Base-by-base conservation (phyloP, 2,329 filamentous ascomycete genomes). In the Annulohypoxylon truncatum region DNA sequence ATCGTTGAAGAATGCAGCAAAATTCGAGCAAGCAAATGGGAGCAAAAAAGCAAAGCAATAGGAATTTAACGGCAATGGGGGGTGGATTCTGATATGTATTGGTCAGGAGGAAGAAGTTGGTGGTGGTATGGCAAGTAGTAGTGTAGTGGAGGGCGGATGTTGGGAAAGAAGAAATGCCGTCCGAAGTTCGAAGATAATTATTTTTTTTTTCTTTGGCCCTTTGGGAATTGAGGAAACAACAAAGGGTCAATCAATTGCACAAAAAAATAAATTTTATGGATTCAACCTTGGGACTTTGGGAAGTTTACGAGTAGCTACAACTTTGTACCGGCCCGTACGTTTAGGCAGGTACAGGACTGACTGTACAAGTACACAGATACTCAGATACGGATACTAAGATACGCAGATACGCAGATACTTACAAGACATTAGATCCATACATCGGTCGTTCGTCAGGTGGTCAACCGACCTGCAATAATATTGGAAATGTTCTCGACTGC, bases 1-100 rank as follows among this genome's bases (percentile, higher is more conserved):
- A 73, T 74, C 75, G 74, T 66, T 66, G 61, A 66, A 68, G 64
- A 72, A 65, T 64, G 61, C 58, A 64, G 50, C 50, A 53, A 61
- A 64, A 64, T 53, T 60, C 29, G 46, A 51, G 28, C 55, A 53
- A 65, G 62, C 44, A 61, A 50, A 65, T 53, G 57, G 48, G 57
- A 63, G 26, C 46, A 61, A 68, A 69, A 71, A 71, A 71, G 64
- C 61, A 71, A 73, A 74, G 69, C 64, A 53, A 66, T 58, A 72
- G 66, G 62, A 58, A 64, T 70, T 70, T 70, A 66, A 67, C 67
- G 42, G 62, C 60, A 69, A 69, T 73, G 71, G 66, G 69, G 66
- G 66, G 63, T 57, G 68, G 68, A 72, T 56, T 67, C 61, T 59
- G 65, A 68, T 69, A 69, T 68, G 72, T 69, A 70, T 70, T 70